phyloP scores from a whole-genome alignment of 2,329 filamentous ascomycete species.

The Penicillium griseofulvum region DNA sequence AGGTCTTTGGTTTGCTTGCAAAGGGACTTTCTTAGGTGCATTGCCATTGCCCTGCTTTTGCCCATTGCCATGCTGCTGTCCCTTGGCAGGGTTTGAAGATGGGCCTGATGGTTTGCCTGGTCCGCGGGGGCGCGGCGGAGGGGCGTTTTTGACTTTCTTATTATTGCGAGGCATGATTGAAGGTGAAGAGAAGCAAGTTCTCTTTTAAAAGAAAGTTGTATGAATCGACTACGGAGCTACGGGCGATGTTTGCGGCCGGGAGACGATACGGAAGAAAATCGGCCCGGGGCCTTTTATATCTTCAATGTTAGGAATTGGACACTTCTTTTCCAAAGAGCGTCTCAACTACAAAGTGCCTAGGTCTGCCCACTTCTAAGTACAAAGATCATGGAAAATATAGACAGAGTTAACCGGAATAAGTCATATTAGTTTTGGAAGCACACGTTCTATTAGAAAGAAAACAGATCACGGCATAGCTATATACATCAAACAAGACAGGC shows the following conservation, averaged over 20 bases:
- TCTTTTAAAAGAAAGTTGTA: neutral
- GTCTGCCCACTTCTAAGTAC: neutral
- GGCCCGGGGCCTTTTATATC: slow-evolving; percentile 10
- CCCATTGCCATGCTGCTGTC: slow-evolving; percentile 5
- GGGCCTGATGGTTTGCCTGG: slow-evolving; percentile 10
- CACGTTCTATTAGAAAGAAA: slow-evolving; percentile 20
- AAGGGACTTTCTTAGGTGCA: slow-evolving; percentile 16
- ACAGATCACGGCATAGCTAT: slow-evolving; percentile 22
- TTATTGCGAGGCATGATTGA: slow-evolving; percentile 22
- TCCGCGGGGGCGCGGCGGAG: slow-evolving; percentile 8
- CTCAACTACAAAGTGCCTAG: too few relatives aligned
- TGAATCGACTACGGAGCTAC: neutral
- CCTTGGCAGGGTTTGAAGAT: slow-evolving; percentile 1
- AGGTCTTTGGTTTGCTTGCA: slow-evolving; percentile 29
- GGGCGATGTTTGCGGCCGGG: neutral
- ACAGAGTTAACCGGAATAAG: neutral
- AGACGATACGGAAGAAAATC: slow-evolving; percentile 4
- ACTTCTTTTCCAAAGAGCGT: neutral
- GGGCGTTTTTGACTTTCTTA: slow-evolving; percentile 18
- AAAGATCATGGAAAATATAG: neutral
- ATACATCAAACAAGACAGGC: slow-evolving; percentile 20
- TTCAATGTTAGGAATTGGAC: too few relatives aligned
- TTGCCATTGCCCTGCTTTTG: slow-evolving; percentile 11
- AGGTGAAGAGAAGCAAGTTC: neutral
- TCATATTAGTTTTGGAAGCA: slow-evolving; percentile 18